Conservation (phyloP, 345 rosid species). For the Hibiscus tridactylites region DNA sequence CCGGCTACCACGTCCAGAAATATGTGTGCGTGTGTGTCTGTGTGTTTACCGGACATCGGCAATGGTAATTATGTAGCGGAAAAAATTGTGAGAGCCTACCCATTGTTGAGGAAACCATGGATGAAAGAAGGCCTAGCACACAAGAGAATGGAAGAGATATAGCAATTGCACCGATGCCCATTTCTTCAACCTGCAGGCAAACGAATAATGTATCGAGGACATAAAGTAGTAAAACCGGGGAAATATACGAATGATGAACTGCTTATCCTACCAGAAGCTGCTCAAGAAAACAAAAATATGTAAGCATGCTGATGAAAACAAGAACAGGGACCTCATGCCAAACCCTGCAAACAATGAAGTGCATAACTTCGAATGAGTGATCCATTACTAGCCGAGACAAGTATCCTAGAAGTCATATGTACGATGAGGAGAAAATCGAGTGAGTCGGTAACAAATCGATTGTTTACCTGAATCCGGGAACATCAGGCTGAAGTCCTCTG, state of each 20-base stretch:
- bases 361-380: background rate
- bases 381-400: background rate
- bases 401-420: background rate
- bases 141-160: conserved; percentile 91
- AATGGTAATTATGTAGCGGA: background rate
- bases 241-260: background rate
- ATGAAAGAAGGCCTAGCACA: conserved; percentile 70
- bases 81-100: conserved; percentile 36
- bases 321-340: conserved; percentile 93
- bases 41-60: background rate
- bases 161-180: conserved; percentile 84
- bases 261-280: conserved; percentile 64
- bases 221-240: background rate
- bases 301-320: conserved; percentile 78
- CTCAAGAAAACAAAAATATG: conserved; percentile 91
- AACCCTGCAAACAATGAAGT: conserved; percentile 35
- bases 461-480: conserved; percentile 39
- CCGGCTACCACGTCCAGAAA: too few species aligned
- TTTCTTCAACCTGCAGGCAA: conserved; percentile 49
- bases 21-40: too few species aligned
- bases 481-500: conserved; percentile 25
- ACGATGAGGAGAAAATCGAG: background rate
- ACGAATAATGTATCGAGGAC: background rate
- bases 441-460: background rate
- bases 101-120: conserved; percentile 88